These are phyloP conservation scores for Aspergillus unguis DNA, from an alignment of 2,329 filamentous ascomycete genomes.

Conservation along the genomic window DNA sequence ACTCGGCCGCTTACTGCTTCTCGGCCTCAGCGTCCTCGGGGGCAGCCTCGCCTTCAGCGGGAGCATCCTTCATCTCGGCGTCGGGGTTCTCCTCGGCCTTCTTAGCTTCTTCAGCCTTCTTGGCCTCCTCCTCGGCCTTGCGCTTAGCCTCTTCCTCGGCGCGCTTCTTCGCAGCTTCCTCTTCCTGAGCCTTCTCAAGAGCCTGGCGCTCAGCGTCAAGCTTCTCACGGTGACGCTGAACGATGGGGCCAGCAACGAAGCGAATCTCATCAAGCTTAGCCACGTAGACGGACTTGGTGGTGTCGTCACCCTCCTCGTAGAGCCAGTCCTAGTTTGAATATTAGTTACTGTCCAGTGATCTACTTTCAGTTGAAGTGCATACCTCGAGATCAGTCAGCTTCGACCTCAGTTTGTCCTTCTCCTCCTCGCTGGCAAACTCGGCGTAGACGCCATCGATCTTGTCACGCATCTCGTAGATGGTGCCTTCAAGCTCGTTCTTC, in stretches of 20 bases:
- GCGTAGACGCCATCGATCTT: slow-evolving; percentile 91
- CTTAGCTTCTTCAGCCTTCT: slow-evolving; percentile 49
- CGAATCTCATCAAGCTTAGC: slow-evolving; percentile 96
- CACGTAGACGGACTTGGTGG: slow-evolving; percentile 88
- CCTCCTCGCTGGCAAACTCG: slow-evolving; percentile 83
- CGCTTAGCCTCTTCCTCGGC: slow-evolving; percentile 70
- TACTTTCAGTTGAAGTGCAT: slow-evolving; percentile 38
- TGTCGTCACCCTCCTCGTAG: slow-evolving; percentile 94
- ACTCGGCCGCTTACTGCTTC: slow-evolving; percentile 34
- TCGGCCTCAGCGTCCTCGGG: slow-evolving; percentile 27
- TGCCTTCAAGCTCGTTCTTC: slow-evolving; percentile 99
- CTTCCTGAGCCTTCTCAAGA: slow-evolving; percentile 63
- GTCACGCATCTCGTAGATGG: slow-evolving; percentile 93
- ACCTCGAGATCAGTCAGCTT: slow-evolving; percentile 87
- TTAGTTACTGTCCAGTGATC: slow-evolving; percentile 18
- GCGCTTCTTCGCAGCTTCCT: slow-evolving; percentile 59
- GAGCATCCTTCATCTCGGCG: slow-evolving; percentile 61
- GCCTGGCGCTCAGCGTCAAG: slow-evolving; percentile 80
- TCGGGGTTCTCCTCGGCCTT: slow-evolving; percentile 38
- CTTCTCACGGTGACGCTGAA: slow-evolving; percentile 94
- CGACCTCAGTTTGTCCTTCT: slow-evolving; percentile 80
- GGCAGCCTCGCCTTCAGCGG: slow-evolving; percentile 39
- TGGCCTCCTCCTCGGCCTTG: slow-evolving; percentile 67
- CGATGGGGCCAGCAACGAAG: slow-evolving; percentile 81
- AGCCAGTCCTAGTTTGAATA: slow-evolving; percentile 76